Evolutionary conservation across 768 basidiomycete species (phyloP).

Genomic region (Lentinula sp.): DNA sequence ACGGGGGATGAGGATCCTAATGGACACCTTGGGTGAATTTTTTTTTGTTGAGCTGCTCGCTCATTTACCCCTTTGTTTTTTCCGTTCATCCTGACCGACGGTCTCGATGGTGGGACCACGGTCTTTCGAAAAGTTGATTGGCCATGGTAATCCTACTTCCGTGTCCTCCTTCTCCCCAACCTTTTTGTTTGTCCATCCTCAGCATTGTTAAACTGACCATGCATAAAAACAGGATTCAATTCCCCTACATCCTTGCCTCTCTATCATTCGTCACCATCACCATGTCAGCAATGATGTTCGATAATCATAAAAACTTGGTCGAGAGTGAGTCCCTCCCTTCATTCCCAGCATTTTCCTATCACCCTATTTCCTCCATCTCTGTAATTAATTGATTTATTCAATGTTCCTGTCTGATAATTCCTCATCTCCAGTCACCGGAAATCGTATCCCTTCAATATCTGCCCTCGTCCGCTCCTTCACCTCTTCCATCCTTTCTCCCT

Average conservation of each 20-base stretch:
- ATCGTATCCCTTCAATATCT: constrained; percentile 50
- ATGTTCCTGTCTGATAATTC: too few relatives aligned
- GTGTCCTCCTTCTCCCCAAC: too few relatives aligned
- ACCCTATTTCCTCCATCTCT: neutral
- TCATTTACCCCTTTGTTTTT: too few relatives aligned
- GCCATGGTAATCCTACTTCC: too few relatives aligned
- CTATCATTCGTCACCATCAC: constrained; percentile 53
- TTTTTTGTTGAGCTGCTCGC: constrained; percentile 7
- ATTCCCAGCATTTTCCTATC: neutral
- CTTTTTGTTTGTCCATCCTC: too few relatives aligned
- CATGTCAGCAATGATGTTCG: constrained; percentile 49
- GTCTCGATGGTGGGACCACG: too few relatives aligned
- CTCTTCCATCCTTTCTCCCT: constrained; percentile 25
- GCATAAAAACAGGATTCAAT: constrained; percentile 56
- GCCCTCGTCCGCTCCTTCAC: constrained; percentile 42
- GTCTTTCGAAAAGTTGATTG: too few relatives aligned
- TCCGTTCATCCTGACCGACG: too few relatives aligned
- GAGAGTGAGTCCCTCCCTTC: constrained; percentile 39
- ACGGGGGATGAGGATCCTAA: constrained; percentile 56
- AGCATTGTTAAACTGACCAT: too few relatives aligned
- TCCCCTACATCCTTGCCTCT: constrained; percentile 53
- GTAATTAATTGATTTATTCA: too few relatives aligned
- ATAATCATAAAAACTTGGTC: constrained; percentile 62
- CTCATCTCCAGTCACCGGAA: constrained; percentile 45
- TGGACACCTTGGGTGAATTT: constrained; percentile 23